Conservation (phyloP, 2,329 filamentous ascomycete genomes). For the Thielaviopsis musarum region DNA sequence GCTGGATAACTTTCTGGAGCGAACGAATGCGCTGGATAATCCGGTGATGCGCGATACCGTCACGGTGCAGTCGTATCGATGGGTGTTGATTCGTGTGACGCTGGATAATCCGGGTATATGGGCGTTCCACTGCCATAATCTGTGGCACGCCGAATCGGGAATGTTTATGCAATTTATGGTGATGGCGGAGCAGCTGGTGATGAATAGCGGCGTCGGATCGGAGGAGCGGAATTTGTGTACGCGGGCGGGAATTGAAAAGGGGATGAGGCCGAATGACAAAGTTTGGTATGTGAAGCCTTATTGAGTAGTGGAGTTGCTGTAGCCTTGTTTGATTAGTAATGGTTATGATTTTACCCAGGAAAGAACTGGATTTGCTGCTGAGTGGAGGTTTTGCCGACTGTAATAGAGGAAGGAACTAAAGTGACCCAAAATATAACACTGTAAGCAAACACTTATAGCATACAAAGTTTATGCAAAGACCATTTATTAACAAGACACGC, state of each 20-base stretch:
- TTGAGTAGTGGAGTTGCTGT: not conserved
- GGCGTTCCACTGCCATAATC: slow-evolving; percentile 42
- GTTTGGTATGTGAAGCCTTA: slow-evolving; percentile 22
- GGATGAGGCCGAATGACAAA: slow-evolving; percentile 20
- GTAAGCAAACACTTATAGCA: too few species aligned
- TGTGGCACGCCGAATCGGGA: slow-evolving; percentile 41
- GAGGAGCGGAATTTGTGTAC: slow-evolving; percentile 18
- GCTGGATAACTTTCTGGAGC: slow-evolving; percentile 16
- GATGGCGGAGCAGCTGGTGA: not conserved
- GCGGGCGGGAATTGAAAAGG: slow-evolving; percentile 17
- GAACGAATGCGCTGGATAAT: slow-evolving; percentile 17
- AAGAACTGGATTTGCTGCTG: not conserved
- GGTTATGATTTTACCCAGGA: not conserved
- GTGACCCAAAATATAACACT: not conserved
- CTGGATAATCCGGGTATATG: slow-evolving; percentile 41
- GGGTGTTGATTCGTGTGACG: slow-evolving; percentile 35
- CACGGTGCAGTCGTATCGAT: slow-evolving; percentile 35
- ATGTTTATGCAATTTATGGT: slow-evolving; percentile 41
- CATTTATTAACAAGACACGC: not conserved
- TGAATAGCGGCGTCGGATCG: not conserved
- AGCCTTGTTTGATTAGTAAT: not conserved
- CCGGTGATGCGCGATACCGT: slow-evolving; percentile 27
- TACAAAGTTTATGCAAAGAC: not conserved
- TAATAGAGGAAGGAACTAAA: not conserved
- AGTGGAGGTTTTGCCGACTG: too few species aligned